Conservation (phyloP, 768 basidiomycete species). For the Mycena pura region DNA sequence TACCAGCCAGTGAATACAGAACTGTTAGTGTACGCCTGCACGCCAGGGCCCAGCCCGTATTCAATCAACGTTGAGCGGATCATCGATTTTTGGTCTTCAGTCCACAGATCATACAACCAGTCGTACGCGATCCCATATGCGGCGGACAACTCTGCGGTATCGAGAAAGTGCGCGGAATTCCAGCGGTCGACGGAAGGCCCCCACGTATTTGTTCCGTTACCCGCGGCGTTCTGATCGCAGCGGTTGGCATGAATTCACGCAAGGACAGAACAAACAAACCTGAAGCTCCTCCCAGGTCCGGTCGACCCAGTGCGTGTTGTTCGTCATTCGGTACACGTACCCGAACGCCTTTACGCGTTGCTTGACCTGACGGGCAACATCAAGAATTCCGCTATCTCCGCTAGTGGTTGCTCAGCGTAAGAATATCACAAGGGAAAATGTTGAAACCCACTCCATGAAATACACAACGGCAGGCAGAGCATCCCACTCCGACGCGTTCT, state of each 20-base stretch:
- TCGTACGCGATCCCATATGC: conserved; percentile 96
- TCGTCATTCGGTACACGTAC: conserved; percentile 90
- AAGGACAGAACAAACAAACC: conserved; percentile 57
- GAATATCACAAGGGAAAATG: background rate
- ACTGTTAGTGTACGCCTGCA: conserved; percentile 54
- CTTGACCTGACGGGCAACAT: conserved; percentile 89
- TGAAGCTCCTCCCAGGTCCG: conserved; percentile 83
- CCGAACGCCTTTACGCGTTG: conserved; percentile 90
- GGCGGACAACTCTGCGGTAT: conserved; percentile 86
- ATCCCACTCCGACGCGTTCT: conserved; percentile 83
- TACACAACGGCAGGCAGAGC: conserved; percentile 71
- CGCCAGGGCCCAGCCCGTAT: conserved; percentile 78
- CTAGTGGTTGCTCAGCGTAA: background rate
- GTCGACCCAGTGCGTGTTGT: conserved; percentile 92
- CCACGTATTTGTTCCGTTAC: conserved; percentile 69
- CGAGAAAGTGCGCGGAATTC: conserved; percentile 93
- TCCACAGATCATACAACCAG: conserved; percentile 92
- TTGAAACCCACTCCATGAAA: conserved; percentile 55
- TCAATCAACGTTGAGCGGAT: conserved; percentile 78
- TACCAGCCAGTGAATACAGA: conserved; percentile 66
- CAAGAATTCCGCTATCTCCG: conserved; percentile 89
- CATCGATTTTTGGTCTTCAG: conserved; percentile 67
- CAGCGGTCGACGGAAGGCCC: conserved; percentile 74
- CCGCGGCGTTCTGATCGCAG: conserved; percentile 66
- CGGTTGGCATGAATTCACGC: background rate